Evolutionary conservation across 1,284 basidiomycete genomes (phyloP).

Genomic region (Taiwanofungus camphoratus): DNA sequence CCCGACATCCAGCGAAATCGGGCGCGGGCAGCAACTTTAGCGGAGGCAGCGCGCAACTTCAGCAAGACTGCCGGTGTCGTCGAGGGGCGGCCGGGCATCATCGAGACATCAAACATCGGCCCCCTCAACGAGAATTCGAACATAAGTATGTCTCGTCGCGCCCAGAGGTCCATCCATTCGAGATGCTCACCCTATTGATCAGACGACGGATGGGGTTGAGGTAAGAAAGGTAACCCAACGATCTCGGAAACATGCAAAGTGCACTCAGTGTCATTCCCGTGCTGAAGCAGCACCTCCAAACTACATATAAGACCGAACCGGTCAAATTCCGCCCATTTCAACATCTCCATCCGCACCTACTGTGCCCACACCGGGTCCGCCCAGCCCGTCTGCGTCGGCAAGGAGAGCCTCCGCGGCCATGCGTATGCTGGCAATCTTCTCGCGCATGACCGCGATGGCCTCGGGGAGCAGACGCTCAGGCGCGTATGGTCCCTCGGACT

Average conservation of each 20-base stretch:
- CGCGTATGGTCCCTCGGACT: slow-evolving; percentile 85
- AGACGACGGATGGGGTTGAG: too few species aligned
- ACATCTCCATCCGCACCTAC: slow-evolving; percentile 29
- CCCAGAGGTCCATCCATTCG: too few species aligned
- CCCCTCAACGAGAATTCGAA: slow-evolving; percentile 42
- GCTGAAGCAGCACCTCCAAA: too few species aligned
- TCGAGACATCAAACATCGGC: slow-evolving; percentile 46
- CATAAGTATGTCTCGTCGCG: slow-evolving; percentile 29
- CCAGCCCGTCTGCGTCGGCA: slow-evolving; percentile 23
- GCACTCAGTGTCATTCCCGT: too few species aligned
- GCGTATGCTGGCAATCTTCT: slow-evolving; percentile 66
- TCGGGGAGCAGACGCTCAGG: slow-evolving; percentile 85
- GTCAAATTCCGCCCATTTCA: slow-evolving; percentile 30
- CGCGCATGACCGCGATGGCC: slow-evolving; percentile 77
- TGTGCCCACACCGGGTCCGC: slow-evolving; percentile 1
- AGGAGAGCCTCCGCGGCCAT: slow-evolving; percentile 53
- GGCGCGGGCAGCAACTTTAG: slow-evolving; percentile 36
- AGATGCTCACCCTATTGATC: too few species aligned
- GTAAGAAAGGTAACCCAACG: too few species aligned
- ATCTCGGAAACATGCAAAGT: too few species aligned
- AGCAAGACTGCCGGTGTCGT: slow-evolving; percentile 39
- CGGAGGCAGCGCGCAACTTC: slow-evolving; percentile 34
- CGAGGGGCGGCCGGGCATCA: slow-evolving; percentile 48
- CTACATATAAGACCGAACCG: too few species aligned
- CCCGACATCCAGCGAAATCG: slow-evolving; percentile 32